These are phyloP conservation scores for Gryganskiella cystojenkinii DNA, from an alignment of 192 early-diverging fungal genomes.

Conservation along the genomic window DNA sequence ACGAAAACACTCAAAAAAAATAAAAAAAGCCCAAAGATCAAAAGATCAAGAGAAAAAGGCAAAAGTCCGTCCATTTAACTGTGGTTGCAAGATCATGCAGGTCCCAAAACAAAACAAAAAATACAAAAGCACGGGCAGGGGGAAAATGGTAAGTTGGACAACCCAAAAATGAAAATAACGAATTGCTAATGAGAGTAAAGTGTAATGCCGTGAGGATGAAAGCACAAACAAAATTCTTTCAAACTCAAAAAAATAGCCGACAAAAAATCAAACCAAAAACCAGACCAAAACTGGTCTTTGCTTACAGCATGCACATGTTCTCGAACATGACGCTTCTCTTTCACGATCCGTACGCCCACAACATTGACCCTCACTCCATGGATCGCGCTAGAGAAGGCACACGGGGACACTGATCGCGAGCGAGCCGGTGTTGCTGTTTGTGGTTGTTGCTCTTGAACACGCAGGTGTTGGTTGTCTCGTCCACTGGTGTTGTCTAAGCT, in stretches of 20 bases:
- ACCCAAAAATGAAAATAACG: too few species aligned
- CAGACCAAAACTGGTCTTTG: not conserved
- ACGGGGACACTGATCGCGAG: constrained; percentile 2
- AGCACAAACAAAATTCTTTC: too few species aligned
- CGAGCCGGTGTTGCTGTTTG: not conserved
- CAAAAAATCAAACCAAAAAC: not conserved
- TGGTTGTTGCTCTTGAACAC: constrained; percentile 11
- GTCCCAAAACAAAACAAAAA: not conserved
- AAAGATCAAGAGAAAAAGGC: too few species aligned
- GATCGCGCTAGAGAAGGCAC: constrained; percentile 14
- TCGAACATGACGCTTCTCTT: constrained; percentile 51
- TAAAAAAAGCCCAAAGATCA: too few species aligned
- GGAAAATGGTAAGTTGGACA: too few species aligned
- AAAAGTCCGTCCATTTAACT: too few species aligned
- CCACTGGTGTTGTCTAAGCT: constrained; percentile 33
- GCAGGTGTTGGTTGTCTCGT: constrained; percentile 42
- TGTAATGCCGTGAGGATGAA: too few species aligned
- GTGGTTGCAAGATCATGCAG: not conserved
- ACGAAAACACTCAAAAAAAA: too few species aligned
- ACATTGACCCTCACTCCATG: constrained; percentile 56
- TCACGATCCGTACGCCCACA: constrained; percentile 41
- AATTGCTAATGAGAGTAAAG: not conserved
- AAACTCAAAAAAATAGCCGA: too few species aligned
- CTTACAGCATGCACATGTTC: constrained; percentile 52
- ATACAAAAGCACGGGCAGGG: not conserved